phyloP scores from a whole-genome alignment of 176 grass and related monocot species.

The Oryza nivara region DNA sequence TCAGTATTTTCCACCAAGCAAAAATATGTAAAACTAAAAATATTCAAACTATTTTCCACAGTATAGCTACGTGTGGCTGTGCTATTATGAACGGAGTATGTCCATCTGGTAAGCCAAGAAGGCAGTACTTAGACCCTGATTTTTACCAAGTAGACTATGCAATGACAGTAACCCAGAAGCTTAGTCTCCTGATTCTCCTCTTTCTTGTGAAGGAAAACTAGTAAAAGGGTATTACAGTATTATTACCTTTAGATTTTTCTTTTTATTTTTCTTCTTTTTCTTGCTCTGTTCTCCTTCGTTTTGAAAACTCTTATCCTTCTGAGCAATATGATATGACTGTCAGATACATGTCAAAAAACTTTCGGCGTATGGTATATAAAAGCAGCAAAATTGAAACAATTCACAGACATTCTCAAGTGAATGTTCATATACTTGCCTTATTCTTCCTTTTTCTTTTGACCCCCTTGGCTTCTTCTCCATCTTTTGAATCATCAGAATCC shows the following conservation, averaged over 20 bases:
- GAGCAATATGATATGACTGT: slow-evolving; percentile 29
- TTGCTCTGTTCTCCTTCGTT: slow-evolving; percentile 36
- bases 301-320: slow-evolving; percentile 51
- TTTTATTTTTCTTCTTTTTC: slow-evolving; percentile 77
- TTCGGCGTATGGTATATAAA: background rate
- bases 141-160: background rate
- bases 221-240: background rate
- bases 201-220: background rate
- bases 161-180: background rate
- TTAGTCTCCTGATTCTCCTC: background rate
- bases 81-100: background rate
- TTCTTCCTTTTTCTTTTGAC: slow-evolving; percentile 61
- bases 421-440: slow-evolving; percentile 18
- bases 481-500: slow-evolving; percentile 50
- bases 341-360: slow-evolving; percentile 18
- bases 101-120: background rate
- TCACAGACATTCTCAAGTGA: background rate
- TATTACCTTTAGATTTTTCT: slow-evolving; percentile 58
- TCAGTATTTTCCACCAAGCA: background rate
- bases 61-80: background rate
- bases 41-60: background rate
- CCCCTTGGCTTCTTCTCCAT: slow-evolving; percentile 43
- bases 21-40: background rate
- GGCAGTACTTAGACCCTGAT: slow-evolving; percentile 3
- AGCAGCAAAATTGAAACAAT: slow-evolving; percentile 1